These are phyloP conservation scores for Myriosclerotinia duriaeana DNA, from an alignment of 2,329 filamentous ascomycete genomes.

Conservation along the genomic window DNA sequence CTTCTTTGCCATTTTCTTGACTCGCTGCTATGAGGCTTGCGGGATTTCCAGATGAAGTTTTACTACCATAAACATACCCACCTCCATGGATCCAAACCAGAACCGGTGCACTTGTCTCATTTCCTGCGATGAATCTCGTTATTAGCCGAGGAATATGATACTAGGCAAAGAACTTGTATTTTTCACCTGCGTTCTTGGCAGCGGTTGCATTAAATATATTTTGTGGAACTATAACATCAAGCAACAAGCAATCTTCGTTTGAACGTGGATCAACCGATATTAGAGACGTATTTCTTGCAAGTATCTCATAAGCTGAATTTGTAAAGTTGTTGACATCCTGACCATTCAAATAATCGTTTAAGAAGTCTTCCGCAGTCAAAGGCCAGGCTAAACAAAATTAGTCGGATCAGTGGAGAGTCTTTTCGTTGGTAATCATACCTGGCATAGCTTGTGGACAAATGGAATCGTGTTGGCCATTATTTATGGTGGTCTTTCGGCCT, in stretches of 20 bases:
- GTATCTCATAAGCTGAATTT: neutral
- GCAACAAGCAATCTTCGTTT: neutral
- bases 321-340: slow-evolving; percentile 1
- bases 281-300: neutral
- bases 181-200: neutral
- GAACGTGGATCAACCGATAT: neutral
- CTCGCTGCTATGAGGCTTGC: slow-evolving; percentile 42
- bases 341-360: neutral
- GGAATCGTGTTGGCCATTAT: slow-evolving; percentile 29
- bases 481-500: slow-evolving; percentile 35
- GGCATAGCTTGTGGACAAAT: slow-evolving; percentile 29
- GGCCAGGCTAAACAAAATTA: neutral
- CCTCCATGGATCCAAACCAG: slow-evolving; percentile 41
- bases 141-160: neutral
- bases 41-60: slow-evolving; percentile 42
- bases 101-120: neutral
- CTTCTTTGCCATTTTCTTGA: slow-evolving; percentile 38
- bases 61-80: slow-evolving; percentile 45
- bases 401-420: neutral
- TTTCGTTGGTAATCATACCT: neutral
- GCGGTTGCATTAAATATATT: neutral
- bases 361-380: too few relatives aligned
- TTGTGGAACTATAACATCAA: slow-evolving; percentile 6
- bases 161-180: neutral
- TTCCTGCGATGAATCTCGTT: neutral